phyloP scores from a whole-genome alignment of 1,284 basidiomycete species.

The Erythrobasidium hasegawianum region DNA sequence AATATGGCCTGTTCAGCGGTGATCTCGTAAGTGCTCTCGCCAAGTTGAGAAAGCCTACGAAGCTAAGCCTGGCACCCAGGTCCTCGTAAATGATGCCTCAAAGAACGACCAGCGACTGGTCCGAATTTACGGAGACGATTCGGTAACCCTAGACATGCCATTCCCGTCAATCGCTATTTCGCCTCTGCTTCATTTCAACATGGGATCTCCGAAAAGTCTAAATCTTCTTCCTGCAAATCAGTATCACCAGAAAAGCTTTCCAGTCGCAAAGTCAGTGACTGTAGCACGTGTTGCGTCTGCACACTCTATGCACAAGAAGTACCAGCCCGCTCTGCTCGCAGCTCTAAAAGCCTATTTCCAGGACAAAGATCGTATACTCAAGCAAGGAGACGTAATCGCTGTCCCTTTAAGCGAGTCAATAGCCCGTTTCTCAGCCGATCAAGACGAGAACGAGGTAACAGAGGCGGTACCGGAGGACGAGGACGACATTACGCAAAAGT shows the following conservation, averaged over 20 bases:
- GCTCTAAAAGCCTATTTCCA: slow-evolving; percentile 69
- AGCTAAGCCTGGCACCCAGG: no score
- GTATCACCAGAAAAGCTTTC: slow-evolving; percentile 58
- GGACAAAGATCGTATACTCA: slow-evolving; percentile 60
- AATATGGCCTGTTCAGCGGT: slow-evolving; percentile 71
- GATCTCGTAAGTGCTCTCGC: slow-evolving; percentile 85
- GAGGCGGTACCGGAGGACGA: slow-evolving; percentile 27
- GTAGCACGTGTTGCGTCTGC: slow-evolving; percentile 81
- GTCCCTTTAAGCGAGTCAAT: slow-evolving; percentile 62
- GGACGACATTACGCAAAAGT: slow-evolving; percentile 7
- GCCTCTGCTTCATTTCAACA: slow-evolving; percentile 61
- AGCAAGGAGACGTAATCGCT: slow-evolving; percentile 74
- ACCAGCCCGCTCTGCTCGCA: slow-evolving; percentile 66
- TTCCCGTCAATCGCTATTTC: slow-evolving; percentile 28
- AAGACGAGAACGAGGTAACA: slow-evolving; percentile 48
- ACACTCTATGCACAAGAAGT: slow-evolving; percentile 65
- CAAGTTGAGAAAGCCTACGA: no score
- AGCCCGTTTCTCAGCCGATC: slow-evolving; percentile 49
- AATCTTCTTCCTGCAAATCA: slow-evolving; percentile 48
- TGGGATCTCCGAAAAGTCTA: slow-evolving; percentile 45
- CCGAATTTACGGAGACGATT: slow-evolving; percentile 44
- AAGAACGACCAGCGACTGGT: slow-evolving; percentile 33
- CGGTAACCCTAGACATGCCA: slow-evolving; percentile 41
- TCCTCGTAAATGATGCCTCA: not conserved
- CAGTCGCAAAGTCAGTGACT: slow-evolving; percentile 67